phyloP scores from a whole-genome alignment of 1,139 yeast species.

The Diutina scorzettiae region DNA sequence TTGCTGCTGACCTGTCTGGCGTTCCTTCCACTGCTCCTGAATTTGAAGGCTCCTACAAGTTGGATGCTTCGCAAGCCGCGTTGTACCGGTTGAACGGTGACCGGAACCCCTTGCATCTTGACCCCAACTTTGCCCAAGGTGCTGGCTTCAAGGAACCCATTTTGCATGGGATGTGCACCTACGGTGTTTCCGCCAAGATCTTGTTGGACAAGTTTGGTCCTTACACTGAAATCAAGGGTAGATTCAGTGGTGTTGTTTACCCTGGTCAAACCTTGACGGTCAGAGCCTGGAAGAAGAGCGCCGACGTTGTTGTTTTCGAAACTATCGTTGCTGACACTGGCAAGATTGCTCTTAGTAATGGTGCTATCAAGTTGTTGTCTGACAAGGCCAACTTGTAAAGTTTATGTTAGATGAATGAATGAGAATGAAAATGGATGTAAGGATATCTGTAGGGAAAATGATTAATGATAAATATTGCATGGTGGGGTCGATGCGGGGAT shows the following conservation, averaged over 20 bases:
- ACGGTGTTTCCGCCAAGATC: slow-evolving; percentile 72
- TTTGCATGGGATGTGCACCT: slow-evolving; percentile 83
- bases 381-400: slow-evolving; percentile 31
- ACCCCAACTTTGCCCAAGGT: slow-evolving; percentile 80
- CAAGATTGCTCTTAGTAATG: slow-evolving; percentile 71
- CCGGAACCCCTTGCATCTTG: slow-evolving; percentile 90
- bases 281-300: slow-evolving; percentile 75
- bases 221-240: slow-evolving; percentile 76
- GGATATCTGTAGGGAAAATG: too few species aligned
- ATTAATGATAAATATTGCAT: too few species aligned
- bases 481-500: too few species aligned
- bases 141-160: slow-evolving; percentile 84
- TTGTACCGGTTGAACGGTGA: slow-evolving; percentile 89
- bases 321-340: slow-evolving; percentile 74
- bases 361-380: slow-evolving; percentile 61
- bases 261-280: slow-evolving; percentile 92
- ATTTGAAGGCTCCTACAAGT: slow-evolving; percentile 44
- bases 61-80: slow-evolving; percentile 74
- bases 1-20: slow-evolving; percentile 52
- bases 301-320: slow-evolving; percentile 65
- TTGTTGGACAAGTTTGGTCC: slow-evolving; percentile 72
- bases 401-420: background rate
- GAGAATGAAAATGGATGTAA: too few species aligned
- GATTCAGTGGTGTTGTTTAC: slow-evolving; percentile 86
- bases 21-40: slow-evolving; percentile 65